Conservation (phyloP, 495 filamentous ascomycete species). For the Talaromyces wortmannii region DNA sequence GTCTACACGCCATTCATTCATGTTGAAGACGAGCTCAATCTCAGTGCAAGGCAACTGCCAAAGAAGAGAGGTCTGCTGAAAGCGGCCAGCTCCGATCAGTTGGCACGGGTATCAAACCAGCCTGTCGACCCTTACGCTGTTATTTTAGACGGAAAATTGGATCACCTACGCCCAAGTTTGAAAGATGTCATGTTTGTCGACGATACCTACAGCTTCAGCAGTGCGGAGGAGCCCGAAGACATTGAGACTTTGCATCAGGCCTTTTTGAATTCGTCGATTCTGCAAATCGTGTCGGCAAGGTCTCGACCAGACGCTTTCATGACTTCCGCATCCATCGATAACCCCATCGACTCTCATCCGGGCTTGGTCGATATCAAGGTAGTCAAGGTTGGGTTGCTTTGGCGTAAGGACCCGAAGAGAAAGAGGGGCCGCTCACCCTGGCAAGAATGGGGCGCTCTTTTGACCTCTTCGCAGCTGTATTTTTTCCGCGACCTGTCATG, state of each 20-base stretch:
- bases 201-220: constrained; percentile 84
- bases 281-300: constrained; percentile 89
- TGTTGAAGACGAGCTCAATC: constrained; percentile 83
- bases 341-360: constrained; percentile 80
- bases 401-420: constrained; percentile 92
- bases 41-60: constrained; percentile 67
- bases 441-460: constrained; percentile 96
- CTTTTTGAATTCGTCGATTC: constrained; percentile 80
- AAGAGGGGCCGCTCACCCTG: constrained; percentile 93
- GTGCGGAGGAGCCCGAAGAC: constrained; percentile 66
- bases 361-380: constrained; percentile 97
- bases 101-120: constrained; percentile 62
- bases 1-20: constrained; percentile 96
- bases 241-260: constrained; percentile 73
- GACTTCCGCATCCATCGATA: constrained; percentile 72
- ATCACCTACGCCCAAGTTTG: constrained; percentile 71
- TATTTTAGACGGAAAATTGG: constrained; percentile 82
- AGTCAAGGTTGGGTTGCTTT: constrained; percentile 90
- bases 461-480: constrained; percentile 92
- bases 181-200: constrained; percentile 90
- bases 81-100: constrained; percentile 56
- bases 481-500: constrained; percentile 90
- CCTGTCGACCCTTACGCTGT: constrained; percentile 92
- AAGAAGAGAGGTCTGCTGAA: constrained; percentile 70
- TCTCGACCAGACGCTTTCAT: constrained; percentile 95